Base-by-base conservation (phyloP, 2,329 filamentous ascomycete species). In the Drechslera avenae region DNA sequence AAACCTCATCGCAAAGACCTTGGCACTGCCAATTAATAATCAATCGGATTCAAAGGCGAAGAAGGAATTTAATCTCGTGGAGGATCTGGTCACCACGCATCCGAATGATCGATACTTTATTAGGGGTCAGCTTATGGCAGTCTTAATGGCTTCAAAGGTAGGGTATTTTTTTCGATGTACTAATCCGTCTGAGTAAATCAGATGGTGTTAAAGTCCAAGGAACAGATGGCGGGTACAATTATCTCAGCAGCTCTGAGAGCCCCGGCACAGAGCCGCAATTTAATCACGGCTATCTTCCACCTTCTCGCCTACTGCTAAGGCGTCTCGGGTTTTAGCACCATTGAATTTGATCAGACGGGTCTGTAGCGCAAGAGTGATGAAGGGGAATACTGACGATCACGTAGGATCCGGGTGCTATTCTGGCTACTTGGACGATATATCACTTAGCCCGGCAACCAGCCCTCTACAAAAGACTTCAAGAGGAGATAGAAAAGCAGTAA, bases 351-450 rank as follows among this genome's bases (percentile, higher is more conserved):
- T n/a, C n/a, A n/a, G n/a, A n/a, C n/a, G n/a, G n/a, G n/a, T n/a
- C n/a, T n/a, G n/a, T n/a, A n/a, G n/a, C n/a, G n/a, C n/a, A n/a
- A n/a, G n/a, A n/a, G n/a, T n/a, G n/a, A n/a, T n/a, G n/a, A n/a
- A n/a, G n/a, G n/a, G n/a, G n/a, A n/a, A n/a, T n/a, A n/a, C n/a
- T n/a, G n/a, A n/a, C n/a, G n/a, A n/a, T n/a, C n/a, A n/a, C n/a
- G n/a, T n/a, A n/a, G n/a, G n/a, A 48, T 9, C 45, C 45, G 3
- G 45, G 45, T 41, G 45, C 45, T 35, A 48, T 48, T 30, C n/a
- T 48, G 1, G 3, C 45, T 3, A 48, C 45, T 12, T 48, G 45
- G 45, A 48, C 45, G 1, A 48, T 48, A 48, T 48, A 48, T 13
- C 45, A 48, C 16, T 14, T 48, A 8, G 45, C 45, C 37, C 45